These are phyloP conservation scores for Candida michaelii DNA, from an alignment of 805 yeast genomes.

Conservation along the genomic window DNA sequence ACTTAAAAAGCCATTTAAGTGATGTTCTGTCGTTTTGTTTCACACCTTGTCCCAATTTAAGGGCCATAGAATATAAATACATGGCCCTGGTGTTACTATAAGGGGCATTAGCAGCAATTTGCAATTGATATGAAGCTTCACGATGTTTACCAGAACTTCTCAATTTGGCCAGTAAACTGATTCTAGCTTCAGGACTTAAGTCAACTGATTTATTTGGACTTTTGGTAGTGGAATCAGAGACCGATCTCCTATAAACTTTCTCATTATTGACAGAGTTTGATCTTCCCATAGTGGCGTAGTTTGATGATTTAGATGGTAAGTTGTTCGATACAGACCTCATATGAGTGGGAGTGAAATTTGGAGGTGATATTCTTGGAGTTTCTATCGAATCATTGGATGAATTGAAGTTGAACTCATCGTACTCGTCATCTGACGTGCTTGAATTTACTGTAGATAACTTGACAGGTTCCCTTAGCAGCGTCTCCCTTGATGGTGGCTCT, in stretches of 20 bases:
- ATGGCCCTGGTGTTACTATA: conserved; percentile 57
- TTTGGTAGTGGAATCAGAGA: conserved; percentile 9
- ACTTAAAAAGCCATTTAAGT: conserved; percentile 59
- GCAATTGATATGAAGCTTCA: conserved; percentile 69
- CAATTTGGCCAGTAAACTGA: conserved; percentile 46
- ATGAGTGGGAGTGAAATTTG: not conserved
- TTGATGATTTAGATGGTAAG: conserved; percentile 2
- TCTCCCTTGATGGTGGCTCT: no score
- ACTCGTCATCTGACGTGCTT: conserved; percentile 6
- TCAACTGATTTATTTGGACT: conserved; percentile 15
- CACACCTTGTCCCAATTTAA: conserved; percentile 69
- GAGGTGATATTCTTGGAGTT: conserved; percentile 5
- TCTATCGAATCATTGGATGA: conserved; percentile 17
- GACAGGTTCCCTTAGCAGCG: not conserved
- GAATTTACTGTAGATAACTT: not conserved
- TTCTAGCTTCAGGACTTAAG: conserved; percentile 32
- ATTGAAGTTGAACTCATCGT: conserved; percentile 19
- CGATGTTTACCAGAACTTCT: conserved; percentile 59
- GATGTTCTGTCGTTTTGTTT: conserved; percentile 54
- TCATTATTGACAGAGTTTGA: conserved; percentile 1
- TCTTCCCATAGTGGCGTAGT: not conserved
- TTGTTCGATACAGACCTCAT: conserved; percentile 6
- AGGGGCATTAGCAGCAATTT: conserved; percentile 62
- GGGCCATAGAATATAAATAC: conserved; percentile 65
- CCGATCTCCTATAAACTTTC: conserved; percentile 9